Evolutionary conservation across 768 basidiomycete species (phyloP).

Genomic region (Tulasnella sp.): DNA sequence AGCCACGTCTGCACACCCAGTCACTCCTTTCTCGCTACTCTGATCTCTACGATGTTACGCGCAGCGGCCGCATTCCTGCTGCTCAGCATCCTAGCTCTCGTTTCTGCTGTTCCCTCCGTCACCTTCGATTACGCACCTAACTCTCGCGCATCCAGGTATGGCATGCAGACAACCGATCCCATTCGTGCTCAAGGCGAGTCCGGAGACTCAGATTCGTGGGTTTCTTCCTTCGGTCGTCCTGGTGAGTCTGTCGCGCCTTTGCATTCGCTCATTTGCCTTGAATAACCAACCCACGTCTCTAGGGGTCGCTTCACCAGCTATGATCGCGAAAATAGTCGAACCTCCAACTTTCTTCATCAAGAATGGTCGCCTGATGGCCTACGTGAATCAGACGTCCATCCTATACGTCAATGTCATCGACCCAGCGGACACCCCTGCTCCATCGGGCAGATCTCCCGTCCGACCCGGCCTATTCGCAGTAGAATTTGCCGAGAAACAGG

Average conservation of each 20-base stretch:
- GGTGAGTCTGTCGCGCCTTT: slow-evolving; percentile 29
- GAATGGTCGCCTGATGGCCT: slow-evolving; percentile 45
- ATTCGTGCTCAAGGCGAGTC: neutral
- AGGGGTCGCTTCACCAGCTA: slow-evolving; percentile 47
- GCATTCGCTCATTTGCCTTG: neutral
- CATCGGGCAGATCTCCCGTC: neutral
- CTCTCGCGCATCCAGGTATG: slow-evolving; percentile 3
- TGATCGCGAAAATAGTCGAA: slow-evolving; percentile 31
- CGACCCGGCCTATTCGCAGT: slow-evolving; percentile 2
- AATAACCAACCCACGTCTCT: neutral
- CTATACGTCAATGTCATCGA: slow-evolving; percentile 50
- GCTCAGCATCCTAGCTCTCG: neutral
- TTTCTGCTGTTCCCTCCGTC: neutral
- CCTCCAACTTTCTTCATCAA: slow-evolving; percentile 51
- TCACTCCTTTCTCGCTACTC: slow-evolving; percentile 8
- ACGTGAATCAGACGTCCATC: slow-evolving; percentile 48
- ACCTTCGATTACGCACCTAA: slow-evolving; percentile 7
- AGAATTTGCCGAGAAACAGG: slow-evolving; percentile 10
- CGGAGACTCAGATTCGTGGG: slow-evolving; percentile 24
- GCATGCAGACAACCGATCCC: slow-evolving; percentile 5
- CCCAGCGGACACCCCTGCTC: slow-evolving; percentile 32
- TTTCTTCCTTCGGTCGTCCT: slow-evolving; percentile 29
- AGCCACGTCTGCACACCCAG: neutral
- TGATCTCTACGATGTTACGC: neutral
- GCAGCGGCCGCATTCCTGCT: neutral